Evolutionary conservation across 129 eudicot genomes (phyloP).

Genomic region (Logfia minima): DNA sequence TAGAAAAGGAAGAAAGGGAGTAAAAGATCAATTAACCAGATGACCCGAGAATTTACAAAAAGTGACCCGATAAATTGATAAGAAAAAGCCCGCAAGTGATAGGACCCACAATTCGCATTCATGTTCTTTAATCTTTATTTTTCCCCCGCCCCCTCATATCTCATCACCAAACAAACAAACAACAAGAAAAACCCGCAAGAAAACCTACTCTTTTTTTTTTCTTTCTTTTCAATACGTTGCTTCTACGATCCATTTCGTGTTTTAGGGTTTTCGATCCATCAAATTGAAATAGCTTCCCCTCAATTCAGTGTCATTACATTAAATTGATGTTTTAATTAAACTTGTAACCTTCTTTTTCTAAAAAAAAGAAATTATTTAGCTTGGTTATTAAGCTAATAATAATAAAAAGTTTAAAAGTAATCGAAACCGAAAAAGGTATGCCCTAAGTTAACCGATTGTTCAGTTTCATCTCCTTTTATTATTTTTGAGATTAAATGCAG

Average conservation of each 20-base stretch:
- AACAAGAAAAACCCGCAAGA: conserved; percentile 15
- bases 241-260: conserved; percentile 29
- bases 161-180: not conserved
- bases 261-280: conserved; percentile 3
- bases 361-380: not conserved
- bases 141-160: conserved; percentile 13
- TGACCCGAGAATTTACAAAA: too few species aligned
- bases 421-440: conserved; percentile 33
- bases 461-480: conserved; percentile 30
- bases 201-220: not conserved
- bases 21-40: not conserved
- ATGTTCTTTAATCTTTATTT: conserved; percentile 12
- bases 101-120: conserved; percentile 21
- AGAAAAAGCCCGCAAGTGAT: not conserved
- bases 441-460: conserved; percentile 20
- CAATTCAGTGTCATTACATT: conserved; percentile 14
- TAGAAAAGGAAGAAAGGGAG: too few species aligned
- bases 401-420: not conserved
- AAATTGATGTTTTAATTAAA: not conserved
- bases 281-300: not conserved
- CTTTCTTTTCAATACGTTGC: conserved; percentile 12
- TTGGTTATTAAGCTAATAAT: conserved; percentile 6
- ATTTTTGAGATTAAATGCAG: not conserved
- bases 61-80: conserved; percentile 11
- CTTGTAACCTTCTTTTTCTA: too few species aligned